Conservation (phyloP, 1,284 basidiomycete species). For the Cryptococcus sp. region DNA sequence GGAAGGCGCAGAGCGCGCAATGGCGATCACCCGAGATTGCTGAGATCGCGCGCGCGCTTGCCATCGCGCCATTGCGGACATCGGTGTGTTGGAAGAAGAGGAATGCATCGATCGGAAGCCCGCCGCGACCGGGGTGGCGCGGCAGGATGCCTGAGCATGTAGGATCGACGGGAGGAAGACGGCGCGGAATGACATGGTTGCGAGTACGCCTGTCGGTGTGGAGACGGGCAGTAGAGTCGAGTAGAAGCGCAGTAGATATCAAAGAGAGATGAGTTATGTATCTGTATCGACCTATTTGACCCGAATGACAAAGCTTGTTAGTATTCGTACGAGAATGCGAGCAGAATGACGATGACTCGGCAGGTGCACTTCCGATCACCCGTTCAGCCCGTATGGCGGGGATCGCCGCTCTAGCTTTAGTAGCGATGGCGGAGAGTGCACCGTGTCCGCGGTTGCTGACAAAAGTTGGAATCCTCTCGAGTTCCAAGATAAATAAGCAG, state of each 20-base stretch:
- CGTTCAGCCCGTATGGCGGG: too few relatives aligned
- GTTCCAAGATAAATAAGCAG: too few relatives aligned
- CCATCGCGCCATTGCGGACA: too few relatives aligned
- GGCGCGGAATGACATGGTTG: constrained; percentile 22
- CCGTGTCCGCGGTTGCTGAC: too few relatives aligned
- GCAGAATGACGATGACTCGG: too few relatives aligned
- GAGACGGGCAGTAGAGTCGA: constrained; percentile 9
- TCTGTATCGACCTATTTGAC: too few relatives aligned
- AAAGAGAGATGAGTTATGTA: background rate
- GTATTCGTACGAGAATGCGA: too few relatives aligned
- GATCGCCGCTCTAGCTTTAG: too few relatives aligned
- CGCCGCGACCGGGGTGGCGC: background rate
- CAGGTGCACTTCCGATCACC: too few relatives aligned
- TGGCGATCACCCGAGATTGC: constrained; percentile 14
- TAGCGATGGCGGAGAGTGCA: too few relatives aligned
- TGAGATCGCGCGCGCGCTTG: background rate
- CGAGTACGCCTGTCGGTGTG: background rate
- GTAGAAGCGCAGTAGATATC: constrained; percentile 19
- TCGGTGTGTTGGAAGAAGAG: background rate
- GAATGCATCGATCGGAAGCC: constrained; percentile 15
- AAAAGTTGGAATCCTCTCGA: too few relatives aligned
- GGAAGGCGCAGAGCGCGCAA: constrained; percentile 16
- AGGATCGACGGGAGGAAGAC: constrained; percentile 21
- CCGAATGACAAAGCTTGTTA: background rate
- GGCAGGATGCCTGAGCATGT: constrained; percentile 19